Evolutionary conservation across 2,329 filamentous ascomycete genomes (phyloP).

Genomic region (Calonectria multiphialidica): DNA sequence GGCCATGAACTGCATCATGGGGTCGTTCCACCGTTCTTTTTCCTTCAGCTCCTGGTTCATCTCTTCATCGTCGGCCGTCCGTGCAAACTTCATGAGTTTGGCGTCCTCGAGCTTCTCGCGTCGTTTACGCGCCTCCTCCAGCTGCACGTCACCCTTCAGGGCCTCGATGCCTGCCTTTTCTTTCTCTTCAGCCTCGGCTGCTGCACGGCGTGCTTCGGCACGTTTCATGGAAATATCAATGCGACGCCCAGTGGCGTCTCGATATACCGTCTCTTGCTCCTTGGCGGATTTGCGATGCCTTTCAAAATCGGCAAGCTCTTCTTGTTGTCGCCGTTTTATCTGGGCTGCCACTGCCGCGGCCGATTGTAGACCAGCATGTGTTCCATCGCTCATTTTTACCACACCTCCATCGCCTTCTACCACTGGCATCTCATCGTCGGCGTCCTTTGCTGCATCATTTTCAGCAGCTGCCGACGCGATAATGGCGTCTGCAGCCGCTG

Average conservation of each 20-base stretch:
- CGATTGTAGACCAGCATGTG: conserved; percentile 87
- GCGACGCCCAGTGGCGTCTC: conserved; percentile 93
- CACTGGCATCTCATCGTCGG: conserved; percentile 62
- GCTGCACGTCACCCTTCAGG: conserved; percentile 88
- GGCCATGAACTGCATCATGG: conserved; percentile 83
- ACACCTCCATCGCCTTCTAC: conserved; percentile 61
- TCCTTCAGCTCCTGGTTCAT: conserved; percentile 88
- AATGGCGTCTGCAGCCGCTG: conserved; percentile 81
- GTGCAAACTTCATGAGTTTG: conserved; percentile 82
- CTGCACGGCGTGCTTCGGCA: conserved; percentile 80
- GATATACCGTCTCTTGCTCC: conserved; percentile 88
- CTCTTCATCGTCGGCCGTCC: conserved; percentile 85
- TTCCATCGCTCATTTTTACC: conserved; percentile 86
- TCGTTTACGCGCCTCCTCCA: conserved; percentile 72
- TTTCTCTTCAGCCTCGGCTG: conserved; percentile 77
- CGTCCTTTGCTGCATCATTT: conserved; percentile 62
- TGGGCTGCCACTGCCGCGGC: conserved; percentile 82
- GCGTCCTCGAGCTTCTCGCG: conserved; percentile 82
- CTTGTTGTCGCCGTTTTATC: conserved; percentile 73
- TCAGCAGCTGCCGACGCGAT: conserved; percentile 80
- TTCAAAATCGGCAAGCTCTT: conserved; percentile 69
- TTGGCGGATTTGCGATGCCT: conserved; percentile 55
- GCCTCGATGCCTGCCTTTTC: conserved; percentile 76
- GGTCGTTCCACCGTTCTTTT: conserved; percentile 90
- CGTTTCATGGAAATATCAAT: conserved; percentile 94